Conservation (phyloP, 2,329 filamentous ascomycete species). For the Fusarium sp. region DNA sequence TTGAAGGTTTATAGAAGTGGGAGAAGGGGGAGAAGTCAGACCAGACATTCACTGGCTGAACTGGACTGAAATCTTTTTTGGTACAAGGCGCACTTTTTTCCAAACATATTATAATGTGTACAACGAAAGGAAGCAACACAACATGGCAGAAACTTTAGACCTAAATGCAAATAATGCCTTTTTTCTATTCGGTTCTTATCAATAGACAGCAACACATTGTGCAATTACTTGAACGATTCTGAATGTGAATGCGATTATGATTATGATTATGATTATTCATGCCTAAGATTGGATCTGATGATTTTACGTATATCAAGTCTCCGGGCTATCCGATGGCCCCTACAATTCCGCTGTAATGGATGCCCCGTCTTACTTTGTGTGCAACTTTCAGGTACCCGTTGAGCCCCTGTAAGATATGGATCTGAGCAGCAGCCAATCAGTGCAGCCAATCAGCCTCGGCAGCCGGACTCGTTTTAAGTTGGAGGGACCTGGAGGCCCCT, state of each 20-base stretch:
- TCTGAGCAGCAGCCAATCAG: conserved; percentile 4
- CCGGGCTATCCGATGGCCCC: conserved; percentile 31
- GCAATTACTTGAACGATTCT: no score
- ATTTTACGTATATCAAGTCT: conserved; percentile 25
- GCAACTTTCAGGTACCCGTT: conserved; percentile 29
- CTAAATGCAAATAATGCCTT: conserved; percentile 43
- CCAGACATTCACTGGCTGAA: conserved; percentile 43
- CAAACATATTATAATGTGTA: conserved; percentile 49
- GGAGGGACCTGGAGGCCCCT: conserved; percentile 36
- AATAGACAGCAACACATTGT: background rate
- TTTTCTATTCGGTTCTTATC: conserved; percentile 8
- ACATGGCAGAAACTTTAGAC: conserved; percentile 46
- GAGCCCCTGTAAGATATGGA: conserved; percentile 24
- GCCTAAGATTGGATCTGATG: background rate
- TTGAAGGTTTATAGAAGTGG: conserved; percentile 31
- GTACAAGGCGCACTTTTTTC: conserved; percentile 38
- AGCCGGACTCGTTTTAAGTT: conserved; percentile 9
- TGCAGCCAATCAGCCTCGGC: conserved; percentile 25
- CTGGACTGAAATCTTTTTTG: conserved; percentile 38
- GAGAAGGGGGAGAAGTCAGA: conserved; percentile 28
- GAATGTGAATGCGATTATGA: background rate
- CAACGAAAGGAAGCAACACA: conserved; percentile 47
- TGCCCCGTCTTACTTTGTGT: conserved; percentile 9
- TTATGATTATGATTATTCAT: background rate
- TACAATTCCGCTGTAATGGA: conserved; percentile 15